Evolutionary conservation across 495 filamentous ascomycete species (phyloP), one percentile per base, ranked within the genome.

Genomic region (Daldinia loculata): DNA sequence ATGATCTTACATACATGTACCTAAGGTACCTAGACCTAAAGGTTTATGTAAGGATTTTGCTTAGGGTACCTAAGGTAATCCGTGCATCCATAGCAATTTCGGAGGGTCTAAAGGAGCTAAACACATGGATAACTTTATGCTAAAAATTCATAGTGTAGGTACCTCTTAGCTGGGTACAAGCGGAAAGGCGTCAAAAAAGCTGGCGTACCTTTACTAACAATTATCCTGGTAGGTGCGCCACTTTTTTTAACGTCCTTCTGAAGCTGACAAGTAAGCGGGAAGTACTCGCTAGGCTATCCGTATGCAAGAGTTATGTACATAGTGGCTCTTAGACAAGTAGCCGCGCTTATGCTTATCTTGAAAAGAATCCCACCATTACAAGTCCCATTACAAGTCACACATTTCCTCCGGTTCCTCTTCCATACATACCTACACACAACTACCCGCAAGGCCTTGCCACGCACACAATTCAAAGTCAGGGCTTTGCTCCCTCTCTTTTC

Each of bases 291-390:
- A 57, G 52, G 30, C 22, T 29, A 19, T 22, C 30, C 22, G 7
- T 5, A 36, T 22, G 19, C 8, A 9, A 48, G 60, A 30, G 19
- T 14, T 9, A 38, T 38, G 58, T 69, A 56, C 19, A 27, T 51
- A n/a, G 22, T 12, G 22, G 19, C 52, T 43, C 22, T 19, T 30
- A 45, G 8, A 24, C 5, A 58, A n/a, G 67, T 70, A 61, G 24
- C 56, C 39, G 14, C 11, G 56, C 56, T 57, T 65, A 55, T 66
- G 61, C 67, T 70, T 70, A 70, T 65, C 61, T 70, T 27, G 30
- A 58, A 56, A 63, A 63, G 12, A 29, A 32, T 43, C 63, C 61
- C 68, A 58, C 65, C 65, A 68, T 8, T 26, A 36, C 17, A 45
- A 36, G 48, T 32, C 61, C 65, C 65, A 68, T 8, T 26, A 36